Evolutionary conservation across 1,284 basidiomycete genomes (phyloP).

Genomic region (Sparassis latifolia): DNA sequence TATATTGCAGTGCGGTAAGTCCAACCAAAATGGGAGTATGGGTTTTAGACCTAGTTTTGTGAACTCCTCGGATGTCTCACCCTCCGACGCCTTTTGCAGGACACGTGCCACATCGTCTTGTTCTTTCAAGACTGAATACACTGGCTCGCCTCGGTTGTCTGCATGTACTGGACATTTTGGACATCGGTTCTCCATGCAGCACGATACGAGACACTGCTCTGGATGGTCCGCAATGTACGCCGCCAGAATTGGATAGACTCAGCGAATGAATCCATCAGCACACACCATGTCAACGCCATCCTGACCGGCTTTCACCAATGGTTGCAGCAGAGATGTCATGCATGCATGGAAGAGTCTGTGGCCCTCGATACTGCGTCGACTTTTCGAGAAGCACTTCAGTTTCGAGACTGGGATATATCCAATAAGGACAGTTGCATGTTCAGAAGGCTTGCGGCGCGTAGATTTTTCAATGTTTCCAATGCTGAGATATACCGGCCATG

Average conservation of each 20-base stretch:
- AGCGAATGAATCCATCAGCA: constrained; percentile 9
- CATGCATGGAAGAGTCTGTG: constrained; percentile 17
- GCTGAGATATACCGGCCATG: constrained; percentile 31
- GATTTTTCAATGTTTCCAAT: constrained; percentile 30
- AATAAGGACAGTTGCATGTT: constrained; percentile 25
- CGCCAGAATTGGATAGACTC: constrained; percentile 14
- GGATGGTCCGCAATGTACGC: constrained; percentile 18
- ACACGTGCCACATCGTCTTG: neutral
- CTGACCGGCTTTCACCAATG: constrained; percentile 5
- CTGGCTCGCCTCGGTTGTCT: neutral
- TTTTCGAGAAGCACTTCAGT: constrained; percentile 25
- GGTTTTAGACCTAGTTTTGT: neutral
- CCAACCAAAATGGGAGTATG: neutral
- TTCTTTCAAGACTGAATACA: neutral
- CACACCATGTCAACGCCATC: constrained; percentile 11
- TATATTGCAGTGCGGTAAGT: constrained; percentile 18
- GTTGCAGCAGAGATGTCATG: constrained; percentile 11
- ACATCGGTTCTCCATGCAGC: constrained; percentile 2
- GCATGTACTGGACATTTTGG: neutral
- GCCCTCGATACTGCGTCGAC: constrained; percentile 9
- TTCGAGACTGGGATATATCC: constrained; percentile 34
- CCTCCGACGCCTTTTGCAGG: neutral
- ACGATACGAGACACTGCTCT: constrained; percentile 15
- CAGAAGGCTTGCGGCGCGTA: constrained; percentile 20
- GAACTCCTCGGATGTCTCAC: neutral